These are phyloP conservation scores for Trichoderma aggressivum DNA, from an alignment of 2,329 filamentous ascomycete genomes.

Conservation along the genomic window DNA sequence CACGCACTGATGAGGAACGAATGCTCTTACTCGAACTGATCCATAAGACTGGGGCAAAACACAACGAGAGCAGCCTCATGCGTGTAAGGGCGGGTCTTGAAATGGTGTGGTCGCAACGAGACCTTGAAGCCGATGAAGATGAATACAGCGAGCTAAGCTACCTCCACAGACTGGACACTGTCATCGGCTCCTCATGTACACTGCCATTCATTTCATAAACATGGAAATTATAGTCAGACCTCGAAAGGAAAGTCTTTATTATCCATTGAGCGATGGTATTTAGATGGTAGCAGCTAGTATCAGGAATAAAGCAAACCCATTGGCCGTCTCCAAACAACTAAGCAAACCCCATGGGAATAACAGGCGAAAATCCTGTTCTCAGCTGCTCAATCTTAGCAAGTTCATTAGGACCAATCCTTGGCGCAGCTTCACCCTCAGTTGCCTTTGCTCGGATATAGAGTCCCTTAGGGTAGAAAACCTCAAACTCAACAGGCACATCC, in stretches of 20 bases:
- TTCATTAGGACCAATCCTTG: neutral
- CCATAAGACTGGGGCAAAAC: neutral
- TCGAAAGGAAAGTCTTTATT: neutral
- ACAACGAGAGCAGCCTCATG: neutral
- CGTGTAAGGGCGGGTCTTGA: neutral
- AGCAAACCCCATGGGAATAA: neutral
- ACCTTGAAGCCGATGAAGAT: slow-evolving; percentile 1
- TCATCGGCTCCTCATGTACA: neutral
- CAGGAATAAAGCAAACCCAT: too few species aligned
- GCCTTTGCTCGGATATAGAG: neutral
- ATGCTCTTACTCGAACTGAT: neutral
- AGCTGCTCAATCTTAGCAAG: neutral
- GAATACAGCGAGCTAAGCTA: neutral
- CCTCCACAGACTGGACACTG: neutral
- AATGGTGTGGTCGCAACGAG: neutral
- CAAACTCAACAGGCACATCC: slow-evolving; percentile 2
- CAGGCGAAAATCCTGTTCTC: neutral
- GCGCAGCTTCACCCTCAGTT: neutral
- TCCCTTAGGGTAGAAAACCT: neutral
- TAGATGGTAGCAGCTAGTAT: too few species aligned
- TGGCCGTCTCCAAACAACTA: neutral
- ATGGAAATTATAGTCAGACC: neutral
- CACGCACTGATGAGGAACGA: neutral
- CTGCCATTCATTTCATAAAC: neutral
- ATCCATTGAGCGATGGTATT: neutral